A percentile compares a stretch with the other conserved stretches of the same genome.
phyloP scores from a whole-genome alignment of 768 basidiomycete species.

The Suillus cothurnatus region DNA sequence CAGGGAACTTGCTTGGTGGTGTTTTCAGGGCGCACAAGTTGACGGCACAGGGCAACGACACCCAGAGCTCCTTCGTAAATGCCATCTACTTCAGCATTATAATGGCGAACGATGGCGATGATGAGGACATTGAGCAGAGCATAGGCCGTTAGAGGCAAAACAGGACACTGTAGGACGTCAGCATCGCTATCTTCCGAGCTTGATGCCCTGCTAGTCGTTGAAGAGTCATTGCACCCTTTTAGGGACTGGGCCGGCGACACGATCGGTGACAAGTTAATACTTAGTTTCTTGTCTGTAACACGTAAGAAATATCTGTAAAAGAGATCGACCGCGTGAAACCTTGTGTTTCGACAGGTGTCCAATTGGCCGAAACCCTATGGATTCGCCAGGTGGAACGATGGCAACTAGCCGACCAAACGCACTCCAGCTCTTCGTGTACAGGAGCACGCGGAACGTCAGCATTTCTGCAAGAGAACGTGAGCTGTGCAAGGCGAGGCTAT shows the following conservation, averaged over 20 bases:
- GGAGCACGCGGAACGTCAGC: conserved; percentile 83
- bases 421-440: conserved; percentile 89
- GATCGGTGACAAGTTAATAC: neutral
- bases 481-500: neutral
- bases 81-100: conserved; percentile 32
- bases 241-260: no score
- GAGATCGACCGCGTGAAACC: conserved; percentile 66
- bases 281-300: conserved; percentile 23
- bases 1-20: conserved; percentile 13
- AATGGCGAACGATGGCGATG: conserved; percentile 38
- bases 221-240: neutral
- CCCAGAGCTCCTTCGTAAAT: neutral
- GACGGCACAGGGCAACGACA: neutral
- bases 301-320: conserved; percentile 58
- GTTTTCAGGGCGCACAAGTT: neutral
- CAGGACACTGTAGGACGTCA: conserved; percentile 47
- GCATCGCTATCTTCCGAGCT: conserved; percentile 9
- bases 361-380: conserved; percentile 75
- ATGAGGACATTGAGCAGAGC: conserved; percentile 51
- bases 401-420: conserved; percentile 87
- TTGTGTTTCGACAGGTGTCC: conserved; percentile 53
- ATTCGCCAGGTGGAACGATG: conserved; percentile 88
- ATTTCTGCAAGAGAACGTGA: conserved; percentile 49
- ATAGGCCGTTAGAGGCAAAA: conserved; percentile 55
- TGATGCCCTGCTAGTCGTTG: neutral